Conservation (phyloP, 148 eudicot genomes). For the Fallopia convolvulus region DNA sequence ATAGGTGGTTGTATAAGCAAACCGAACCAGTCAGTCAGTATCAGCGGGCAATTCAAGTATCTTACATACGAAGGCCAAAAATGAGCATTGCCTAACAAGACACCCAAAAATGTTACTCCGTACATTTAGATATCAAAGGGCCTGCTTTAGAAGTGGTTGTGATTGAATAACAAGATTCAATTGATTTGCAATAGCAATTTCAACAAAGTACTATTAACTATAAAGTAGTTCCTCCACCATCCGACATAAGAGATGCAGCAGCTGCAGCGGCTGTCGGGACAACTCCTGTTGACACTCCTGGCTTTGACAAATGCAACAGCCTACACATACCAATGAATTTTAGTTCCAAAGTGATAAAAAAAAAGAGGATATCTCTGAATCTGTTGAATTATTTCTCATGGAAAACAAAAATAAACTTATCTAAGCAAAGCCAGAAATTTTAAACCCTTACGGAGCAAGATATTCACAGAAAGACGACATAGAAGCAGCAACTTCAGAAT, state of each 20-base stretch:
- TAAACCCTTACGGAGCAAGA: slow-evolving; percentile 78
- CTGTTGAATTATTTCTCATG: neutral
- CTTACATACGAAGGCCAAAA: neutral
- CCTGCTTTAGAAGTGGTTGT: neutral
- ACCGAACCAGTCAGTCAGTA: too few species aligned
- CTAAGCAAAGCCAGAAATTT: neutral
- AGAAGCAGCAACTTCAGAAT: slow-evolving; percentile 71
- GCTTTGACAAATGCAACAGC: slow-evolving; percentile 88
- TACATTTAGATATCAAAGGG: neutral
- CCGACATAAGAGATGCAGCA: slow-evolving; percentile 91
- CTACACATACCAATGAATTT: slow-evolving; percentile 23
- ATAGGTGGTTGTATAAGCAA: too few species aligned
- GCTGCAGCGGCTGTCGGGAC: slow-evolving; percentile 94
- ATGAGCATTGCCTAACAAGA: neutral
- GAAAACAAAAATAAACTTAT: neutral
- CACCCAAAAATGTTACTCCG: neutral
- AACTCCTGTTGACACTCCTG: slow-evolving; percentile 74
- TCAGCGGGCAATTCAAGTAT: neutral
- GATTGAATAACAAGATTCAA: neutral
- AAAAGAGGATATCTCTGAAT: neutral
- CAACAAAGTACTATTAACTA: slow-evolving; percentile 9
- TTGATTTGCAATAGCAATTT: neutral
- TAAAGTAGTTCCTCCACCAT: slow-evolving; percentile 68
- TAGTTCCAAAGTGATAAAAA: neutral
- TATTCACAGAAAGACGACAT: slow-evolving; percentile 91